phyloP scores from a whole-genome alignment of 768 basidiomycete species.

The Lentinula boryana region DNA sequence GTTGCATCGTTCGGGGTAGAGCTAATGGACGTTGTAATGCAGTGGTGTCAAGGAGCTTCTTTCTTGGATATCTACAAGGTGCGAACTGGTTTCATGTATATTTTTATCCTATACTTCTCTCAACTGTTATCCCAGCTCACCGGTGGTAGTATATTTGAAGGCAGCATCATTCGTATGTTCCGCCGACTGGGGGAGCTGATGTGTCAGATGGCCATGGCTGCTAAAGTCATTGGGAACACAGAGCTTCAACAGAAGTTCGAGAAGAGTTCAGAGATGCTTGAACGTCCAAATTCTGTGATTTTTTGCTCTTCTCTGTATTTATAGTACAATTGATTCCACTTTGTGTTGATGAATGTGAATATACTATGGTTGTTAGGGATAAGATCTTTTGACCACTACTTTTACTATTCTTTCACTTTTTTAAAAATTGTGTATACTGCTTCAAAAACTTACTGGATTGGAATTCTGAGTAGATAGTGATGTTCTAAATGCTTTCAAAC shows the following conservation, averaged over 20 bases:
- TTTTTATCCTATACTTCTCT: not conserved
- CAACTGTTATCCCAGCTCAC: slow-evolving; percentile 54
- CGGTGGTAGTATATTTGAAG: slow-evolving; percentile 80
- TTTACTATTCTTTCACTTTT: too few species aligned
- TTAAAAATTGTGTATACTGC: too few species aligned
- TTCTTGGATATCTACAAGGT: slow-evolving; percentile 97
- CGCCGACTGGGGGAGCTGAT: slow-evolving; percentile 89
- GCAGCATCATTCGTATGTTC: slow-evolving; percentile 94
- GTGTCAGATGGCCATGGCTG: slow-evolving; percentile 92
- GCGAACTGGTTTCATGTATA: slow-evolving; percentile 9
- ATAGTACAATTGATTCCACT: slow-evolving; percentile 17
- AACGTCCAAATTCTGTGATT: slow-evolving; percentile 89
- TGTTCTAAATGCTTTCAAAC: too few species aligned
- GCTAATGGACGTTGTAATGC: slow-evolving; percentile 95
- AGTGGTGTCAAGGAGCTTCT: slow-evolving; percentile 96
- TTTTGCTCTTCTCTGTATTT: slow-evolving; percentile 86
- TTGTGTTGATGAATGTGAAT: too few species aligned
- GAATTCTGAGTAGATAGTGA: too few species aligned
- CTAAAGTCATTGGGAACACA: slow-evolving; percentile 93
- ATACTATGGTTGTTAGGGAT: too few species aligned
- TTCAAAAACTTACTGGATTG: too few species aligned
- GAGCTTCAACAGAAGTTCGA: slow-evolving; percentile 94
- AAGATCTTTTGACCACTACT: too few species aligned
- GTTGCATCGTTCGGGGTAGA: slow-evolving; percentile 97
- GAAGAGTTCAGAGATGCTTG: slow-evolving; percentile 86